Base-by-base conservation (phyloP, 2,329 filamentous ascomycete genomes). In the Allantophomopsis cytisporea region DNA sequence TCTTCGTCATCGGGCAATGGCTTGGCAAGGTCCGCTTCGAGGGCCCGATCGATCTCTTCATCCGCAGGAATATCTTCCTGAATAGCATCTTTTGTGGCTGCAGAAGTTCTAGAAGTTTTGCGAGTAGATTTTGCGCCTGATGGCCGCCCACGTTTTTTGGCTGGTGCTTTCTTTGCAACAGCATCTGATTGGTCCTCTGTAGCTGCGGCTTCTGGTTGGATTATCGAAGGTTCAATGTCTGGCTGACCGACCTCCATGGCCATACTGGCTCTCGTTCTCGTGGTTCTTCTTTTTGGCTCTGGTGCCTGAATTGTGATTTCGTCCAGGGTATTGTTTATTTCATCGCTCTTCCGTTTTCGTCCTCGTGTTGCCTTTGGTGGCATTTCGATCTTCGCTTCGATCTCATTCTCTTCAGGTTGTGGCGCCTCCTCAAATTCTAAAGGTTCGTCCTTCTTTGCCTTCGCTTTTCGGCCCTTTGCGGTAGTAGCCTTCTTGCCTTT, bases 311-410 rank as follows among this genome's bases (percentile, higher is more conserved):
- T 20, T 31, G 42, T 42, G 11, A 16, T 16, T 34, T 42, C 45
- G 5, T 42, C 38, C 2, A 39, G 39, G 12, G 43, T 43, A 18
- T 46, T 53, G 23, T 50, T 50, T 35, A 77, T 59, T 8, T 71
- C 70, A 23, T 75, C 72, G 45, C 77, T 84, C 4, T 62, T 57
- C 43, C 80, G 67, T 55, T 85, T 86, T 53, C 68, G 76, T 21
- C 74, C 76, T 37, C 58, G 52, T 4, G 39, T 35, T 10, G 37
- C 30, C 35, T 49, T 50, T 21, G 41, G 23, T 40, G 31, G 42
- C 35, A 43, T 39, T 12, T 51, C 47, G 4, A 49, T 42, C 28
- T 53, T 50, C 12, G 55, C 47, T 35, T 57, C 53, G 38, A 53
- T 50, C 35, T 54, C 47, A 35, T 50, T 50, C 36, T 55, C 49